Conservation (phyloP, 2,329 filamentous ascomycete species). For the Colletotrichum tanaceti region DNA sequence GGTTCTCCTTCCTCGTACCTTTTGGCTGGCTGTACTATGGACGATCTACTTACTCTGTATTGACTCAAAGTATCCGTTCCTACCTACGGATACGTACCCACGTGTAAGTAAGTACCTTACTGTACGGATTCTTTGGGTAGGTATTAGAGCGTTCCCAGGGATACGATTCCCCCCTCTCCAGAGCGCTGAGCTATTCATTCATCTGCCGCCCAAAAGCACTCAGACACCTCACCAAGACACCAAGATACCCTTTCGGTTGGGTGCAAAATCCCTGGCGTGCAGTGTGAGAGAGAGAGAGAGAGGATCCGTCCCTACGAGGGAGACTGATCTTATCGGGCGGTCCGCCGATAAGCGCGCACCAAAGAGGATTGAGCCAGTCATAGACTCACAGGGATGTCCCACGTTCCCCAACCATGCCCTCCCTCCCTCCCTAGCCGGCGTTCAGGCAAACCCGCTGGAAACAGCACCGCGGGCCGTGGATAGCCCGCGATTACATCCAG, state of each 20-base stretch:
- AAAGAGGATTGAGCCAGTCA: background rate
- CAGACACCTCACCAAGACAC: background rate
- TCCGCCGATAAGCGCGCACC: conserved; percentile 32
- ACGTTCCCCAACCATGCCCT: conserved; percentile 27
- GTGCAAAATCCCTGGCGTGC: conserved; percentile 22
- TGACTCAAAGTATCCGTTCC: background rate
- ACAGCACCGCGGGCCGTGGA: conserved; percentile 19
- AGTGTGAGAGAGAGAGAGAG: too few relatives aligned
- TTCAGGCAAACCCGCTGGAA: background rate
- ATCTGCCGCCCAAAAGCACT: background rate
- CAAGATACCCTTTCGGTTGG: conserved; percentile 13
- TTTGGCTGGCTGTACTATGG: background rate
- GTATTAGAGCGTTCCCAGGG: background rate
- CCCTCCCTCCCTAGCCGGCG: background rate
- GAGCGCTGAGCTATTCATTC: background rate
- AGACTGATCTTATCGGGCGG: conserved; percentile 20
- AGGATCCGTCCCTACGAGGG: background rate
- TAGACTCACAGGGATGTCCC: background rate
- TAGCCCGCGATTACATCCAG: conserved; percentile 20
- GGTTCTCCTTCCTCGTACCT: background rate
- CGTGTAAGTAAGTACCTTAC: too few relatives aligned
- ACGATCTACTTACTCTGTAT: conserved; percentile 9
- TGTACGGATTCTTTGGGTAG: too few relatives aligned
- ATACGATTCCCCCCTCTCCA: background rate
- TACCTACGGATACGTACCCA: background rate